Evolutionary conservation across 2,329 filamentous ascomycete species (phyloP).

Genomic region (Knoxdaviesia proteae): DNA sequence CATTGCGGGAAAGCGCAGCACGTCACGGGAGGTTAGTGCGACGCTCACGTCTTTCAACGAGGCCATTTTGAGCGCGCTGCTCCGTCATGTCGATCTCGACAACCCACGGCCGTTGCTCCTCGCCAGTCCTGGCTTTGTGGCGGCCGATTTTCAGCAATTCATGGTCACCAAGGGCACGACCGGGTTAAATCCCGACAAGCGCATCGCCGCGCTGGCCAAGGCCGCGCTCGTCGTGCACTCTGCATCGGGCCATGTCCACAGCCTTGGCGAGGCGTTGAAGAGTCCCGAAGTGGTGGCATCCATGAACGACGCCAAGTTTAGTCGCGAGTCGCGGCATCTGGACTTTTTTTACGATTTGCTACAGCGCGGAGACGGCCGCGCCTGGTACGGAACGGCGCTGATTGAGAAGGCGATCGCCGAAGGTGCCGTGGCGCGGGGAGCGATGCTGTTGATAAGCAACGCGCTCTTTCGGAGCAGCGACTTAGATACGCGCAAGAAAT

Average conservation of each 20-base stretch:
- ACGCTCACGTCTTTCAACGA: slow-evolving; percentile 40
- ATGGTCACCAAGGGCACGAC: slow-evolving; percentile 28
- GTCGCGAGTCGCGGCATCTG: slow-evolving; percentile 64
- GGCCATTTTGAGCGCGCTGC: slow-evolving; percentile 52
- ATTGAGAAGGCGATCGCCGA: slow-evolving; percentile 68
- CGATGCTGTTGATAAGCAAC: slow-evolving; percentile 71
- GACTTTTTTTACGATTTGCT: slow-evolving; percentile 64
- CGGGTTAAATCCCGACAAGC: slow-evolving; percentile 32
- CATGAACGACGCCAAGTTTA: slow-evolving; percentile 74
- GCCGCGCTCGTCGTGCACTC: slow-evolving; percentile 59
- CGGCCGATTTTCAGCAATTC: slow-evolving; percentile 59
- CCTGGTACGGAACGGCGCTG: slow-evolving; percentile 74
- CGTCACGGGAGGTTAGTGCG: slow-evolving; percentile 13
- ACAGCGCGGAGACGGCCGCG: slow-evolving; percentile 65
- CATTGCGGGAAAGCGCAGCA: slow-evolving; percentile 36
- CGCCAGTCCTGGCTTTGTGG: slow-evolving; percentile 77
- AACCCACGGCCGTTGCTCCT: slow-evolving; percentile 55
- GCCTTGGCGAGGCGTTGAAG: slow-evolving; percentile 69
- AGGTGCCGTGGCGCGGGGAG: slow-evolving; percentile 72
- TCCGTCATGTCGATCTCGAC: slow-evolving; percentile 57
- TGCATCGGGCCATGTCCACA: slow-evolving; percentile 69
- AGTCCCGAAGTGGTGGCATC: slow-evolving; percentile 57
- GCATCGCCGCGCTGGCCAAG: slow-evolving; percentile 38
- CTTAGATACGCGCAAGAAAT: slow-evolving; percentile 53
- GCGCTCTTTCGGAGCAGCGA: slow-evolving; percentile 70